phyloP scores from a whole-genome alignment of 2,329 filamentous ascomycete genomes.

The Trichoderma breve region DNA sequence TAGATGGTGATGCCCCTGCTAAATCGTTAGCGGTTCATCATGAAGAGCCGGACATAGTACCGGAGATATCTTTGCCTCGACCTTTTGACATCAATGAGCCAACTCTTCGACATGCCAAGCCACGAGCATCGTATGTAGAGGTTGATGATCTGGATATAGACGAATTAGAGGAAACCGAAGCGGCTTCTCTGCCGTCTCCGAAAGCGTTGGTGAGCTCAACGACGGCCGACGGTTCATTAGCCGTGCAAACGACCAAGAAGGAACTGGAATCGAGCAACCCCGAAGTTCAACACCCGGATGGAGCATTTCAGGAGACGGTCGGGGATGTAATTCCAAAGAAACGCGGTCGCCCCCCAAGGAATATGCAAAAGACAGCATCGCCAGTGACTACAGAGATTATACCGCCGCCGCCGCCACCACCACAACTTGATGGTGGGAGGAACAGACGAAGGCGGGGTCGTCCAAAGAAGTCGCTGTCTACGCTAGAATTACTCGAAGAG shows the following conservation, averaged over 20 bases:
- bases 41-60: conserved; percentile 25
- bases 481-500: background rate
- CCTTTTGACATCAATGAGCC: conserved; percentile 47
- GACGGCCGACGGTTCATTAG: conserved; percentile 26
- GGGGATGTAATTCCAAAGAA: conserved; percentile 18
- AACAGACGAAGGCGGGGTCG: conserved; percentile 30
- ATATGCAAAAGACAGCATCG: conserved; percentile 18
- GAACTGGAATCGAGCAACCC: background rate
- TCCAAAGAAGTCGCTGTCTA: conserved; percentile 27
- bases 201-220: conserved; percentile 7
- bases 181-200: conserved; percentile 21
- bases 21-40: conserved; percentile 18
- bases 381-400: conserved; percentile 1
- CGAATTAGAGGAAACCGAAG: conserved; percentile 44
- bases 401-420: background rate
- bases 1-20: conserved; percentile 21
- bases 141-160: conserved; percentile 42
- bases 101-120: conserved; percentile 51
- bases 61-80: conserved; percentile 23
- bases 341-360: conserved; percentile 36
- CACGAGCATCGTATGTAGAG: conserved; percentile 51
- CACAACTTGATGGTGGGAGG: background rate
- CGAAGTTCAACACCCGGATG: background rate
- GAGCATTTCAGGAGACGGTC: background rate
- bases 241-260: background rate